Base-by-base conservation (phyloP, 2,329 filamentous ascomycete genomes). In the Epichloe typhina region DNA sequence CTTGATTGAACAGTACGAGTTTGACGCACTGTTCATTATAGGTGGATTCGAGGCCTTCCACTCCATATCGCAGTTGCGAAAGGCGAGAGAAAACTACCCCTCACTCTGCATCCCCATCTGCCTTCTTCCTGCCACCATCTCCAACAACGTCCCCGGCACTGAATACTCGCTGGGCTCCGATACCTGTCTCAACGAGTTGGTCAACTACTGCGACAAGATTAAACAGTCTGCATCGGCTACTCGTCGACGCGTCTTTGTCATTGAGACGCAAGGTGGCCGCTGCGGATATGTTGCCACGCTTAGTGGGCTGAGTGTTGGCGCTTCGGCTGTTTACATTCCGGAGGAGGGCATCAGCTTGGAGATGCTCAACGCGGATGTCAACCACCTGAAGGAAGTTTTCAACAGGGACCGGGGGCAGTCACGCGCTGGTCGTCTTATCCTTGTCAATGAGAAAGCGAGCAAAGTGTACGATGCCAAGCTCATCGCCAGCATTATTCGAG, bases 31-130 rank as follows among this genome's bases (percentile, higher is more conserved):
- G 3, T 95, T 97, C 67, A 78, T 95, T 47, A 80, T 97, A 47
- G 93, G 93, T 61, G 93, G 93, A 2, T 98, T 98, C 60, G 93
- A 98, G 70, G 93, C 90, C 1, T 98, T 94, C 74, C 94, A 93
- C 52, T 84, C 93, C 2, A 78, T 96, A 36, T 88, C 86, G 43
- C 86, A 97, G 67, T 76, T 98, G 53, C 84, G 90, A 58, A 81
- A 87, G 70, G 89, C 85, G 13, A 78, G 89, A 51, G 77, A 81
- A 37, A 70, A 87, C 54, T 95, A 86, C 68, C 82, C 87, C 11
- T 84, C 86, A 1, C 86, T 98, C 64, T 89, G 88, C 67, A 96
- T 98, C 56, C 93, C 93, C 19, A 88, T 97, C 76, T 79, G 85
- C 49, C 77, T 96, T 41, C 76, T 98, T 26, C 93, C 93, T 0